A percentile compares a stretch with the other conserved stretches of the same genome.
These are phyloP conservation scores for Neurospora sp. DNA, from an alignment of 2,329 filamentous ascomycete species.

Conservation along the genomic window DNA sequence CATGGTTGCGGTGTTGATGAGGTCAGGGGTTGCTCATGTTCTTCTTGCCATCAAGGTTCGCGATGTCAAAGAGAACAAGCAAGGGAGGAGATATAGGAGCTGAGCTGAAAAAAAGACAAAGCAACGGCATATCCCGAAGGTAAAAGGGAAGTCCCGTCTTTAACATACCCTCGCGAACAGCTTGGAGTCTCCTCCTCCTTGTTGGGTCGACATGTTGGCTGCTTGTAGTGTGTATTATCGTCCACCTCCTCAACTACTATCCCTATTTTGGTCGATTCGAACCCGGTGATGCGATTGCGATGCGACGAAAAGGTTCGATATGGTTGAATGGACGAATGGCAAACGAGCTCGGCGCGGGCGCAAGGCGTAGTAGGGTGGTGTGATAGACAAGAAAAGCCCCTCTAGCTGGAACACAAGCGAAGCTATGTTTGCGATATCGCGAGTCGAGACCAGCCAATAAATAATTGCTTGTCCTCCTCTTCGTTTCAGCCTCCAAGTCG, in stretches of 20 bases:
- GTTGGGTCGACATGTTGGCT: slow-evolving; percentile 43
- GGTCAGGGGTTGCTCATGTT: slow-evolving; percentile 7
- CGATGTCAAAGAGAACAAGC: slow-evolving; percentile 1
- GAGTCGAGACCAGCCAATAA: not conserved
- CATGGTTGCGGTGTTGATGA: slow-evolving; percentile 28
- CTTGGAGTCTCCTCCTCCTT: slow-evolving; percentile 88
- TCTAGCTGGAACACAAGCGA: not conserved
- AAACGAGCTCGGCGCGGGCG: not conserved
- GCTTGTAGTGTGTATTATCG: not conserved
- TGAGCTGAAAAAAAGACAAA: too few species aligned
- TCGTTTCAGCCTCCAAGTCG: not conserved
- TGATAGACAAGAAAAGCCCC: not conserved
- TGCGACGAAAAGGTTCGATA: not conserved
- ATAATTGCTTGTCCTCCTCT: not conserved
- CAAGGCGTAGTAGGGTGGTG: not conserved
- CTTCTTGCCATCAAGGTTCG: not conserved
- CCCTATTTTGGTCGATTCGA: not conserved
- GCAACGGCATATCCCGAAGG: not conserved
- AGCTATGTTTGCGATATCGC: not conserved
- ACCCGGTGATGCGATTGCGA: not conserved
- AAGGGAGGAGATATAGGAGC: slow-evolving; percentile 17
- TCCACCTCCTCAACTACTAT: not conserved
- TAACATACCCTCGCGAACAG: slow-evolving; percentile 82
- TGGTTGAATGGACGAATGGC: not conserved
- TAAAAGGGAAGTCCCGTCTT: not conserved